These are phyloP conservation scores for Lachnum nothofagi DNA, from an alignment of 2,329 filamentous ascomycete species.

Conservation along the genomic window DNA sequence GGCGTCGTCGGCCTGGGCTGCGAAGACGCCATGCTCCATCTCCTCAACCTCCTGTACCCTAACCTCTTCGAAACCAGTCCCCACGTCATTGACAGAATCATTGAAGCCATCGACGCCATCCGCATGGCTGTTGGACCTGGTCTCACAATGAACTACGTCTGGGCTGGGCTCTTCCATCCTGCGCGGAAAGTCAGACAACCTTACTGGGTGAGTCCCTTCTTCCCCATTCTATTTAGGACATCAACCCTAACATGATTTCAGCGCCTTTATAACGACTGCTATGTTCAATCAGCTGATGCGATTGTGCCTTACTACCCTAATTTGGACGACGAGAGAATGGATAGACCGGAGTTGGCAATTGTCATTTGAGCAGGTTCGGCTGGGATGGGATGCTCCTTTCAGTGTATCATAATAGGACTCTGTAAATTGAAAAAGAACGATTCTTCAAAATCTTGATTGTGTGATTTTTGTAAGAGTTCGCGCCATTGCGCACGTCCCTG, in stretches of 20 bases:
- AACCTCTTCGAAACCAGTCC: conserved; percentile 97
- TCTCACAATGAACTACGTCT: conserved; percentile 94
- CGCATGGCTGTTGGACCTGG: conserved; percentile 89
- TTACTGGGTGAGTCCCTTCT: conserved; percentile 66
- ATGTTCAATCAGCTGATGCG: conserved; percentile 85
- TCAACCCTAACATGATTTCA: conserved; percentile 1
- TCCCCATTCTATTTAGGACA: not conserved
- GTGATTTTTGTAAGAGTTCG: too few relatives aligned
- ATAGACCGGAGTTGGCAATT: conserved; percentile 76
- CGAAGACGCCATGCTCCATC: conserved; percentile 96
- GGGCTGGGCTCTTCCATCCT: conserved; percentile 95
- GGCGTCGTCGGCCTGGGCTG: conserved; percentile 97
- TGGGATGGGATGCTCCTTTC: conserved; percentile 6
- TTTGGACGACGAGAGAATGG: conserved; percentile 72
- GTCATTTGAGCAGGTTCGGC: conserved; percentile 57
- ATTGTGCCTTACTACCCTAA: conserved; percentile 96
- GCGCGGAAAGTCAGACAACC: conserved; percentile 89
- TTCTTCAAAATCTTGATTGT: not conserved
- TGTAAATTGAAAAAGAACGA: not conserved
- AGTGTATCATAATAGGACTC: conserved; percentile 7
- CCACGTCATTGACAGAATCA: conserved; percentile 95
- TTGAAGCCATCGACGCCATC: conserved; percentile 95
- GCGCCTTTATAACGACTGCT: conserved; percentile 90
- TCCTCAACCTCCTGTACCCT: conserved; percentile 91
- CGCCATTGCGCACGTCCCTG: too few relatives aligned